Percentiles rank a stretch among this genome's conserved stretches.
Evolutionary conservation across 768 basidiomycete species (phyloP).

Genomic region (Rhodotorula toruloides): DNA sequence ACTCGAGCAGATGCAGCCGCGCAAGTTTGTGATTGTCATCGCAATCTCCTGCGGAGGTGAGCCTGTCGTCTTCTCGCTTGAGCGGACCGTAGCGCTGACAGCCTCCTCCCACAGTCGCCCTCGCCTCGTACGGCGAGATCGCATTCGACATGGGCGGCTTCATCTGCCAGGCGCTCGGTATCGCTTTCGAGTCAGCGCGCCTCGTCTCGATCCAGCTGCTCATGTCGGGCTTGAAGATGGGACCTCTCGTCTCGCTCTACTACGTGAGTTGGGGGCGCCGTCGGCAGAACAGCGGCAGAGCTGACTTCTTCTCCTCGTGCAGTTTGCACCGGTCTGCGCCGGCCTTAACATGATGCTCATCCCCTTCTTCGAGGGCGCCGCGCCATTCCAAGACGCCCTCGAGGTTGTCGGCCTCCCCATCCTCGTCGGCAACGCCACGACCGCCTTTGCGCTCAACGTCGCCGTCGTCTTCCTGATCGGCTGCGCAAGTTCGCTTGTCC

Average conservation of each 20-base stretch:
- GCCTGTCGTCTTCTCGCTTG: not conserved
- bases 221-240: conserved; percentile 93
- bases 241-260: conserved; percentile 81
- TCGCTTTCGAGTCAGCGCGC: conserved; percentile 84
- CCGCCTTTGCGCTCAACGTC: conserved; percentile 80
- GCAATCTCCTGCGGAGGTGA: conserved; percentile 77
- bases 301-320: not conserved
- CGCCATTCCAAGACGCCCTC: conserved; percentile 68
- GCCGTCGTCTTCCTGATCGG: conserved; percentile 82
- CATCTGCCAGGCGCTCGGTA: conserved; percentile 77
- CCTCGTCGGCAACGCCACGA: conserved; percentile 71
- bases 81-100: conserved; percentile 50
- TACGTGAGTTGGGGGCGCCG: conserved; percentile 50
- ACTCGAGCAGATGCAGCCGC: conserved; percentile 78
- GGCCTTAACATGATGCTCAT: conserved; percentile 75
- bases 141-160: conserved; percentile 81
- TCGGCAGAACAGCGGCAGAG: too few species aligned
- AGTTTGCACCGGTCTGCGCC: conserved; percentile 62
- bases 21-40: conserved; percentile 72
- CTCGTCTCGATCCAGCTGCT: conserved; percentile 91
- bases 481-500: conserved; percentile 60
- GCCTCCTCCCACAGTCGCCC: conserved; percentile 52
- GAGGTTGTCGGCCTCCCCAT: conserved; percentile 61
- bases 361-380: conserved; percentile 86
- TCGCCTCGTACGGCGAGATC: conserved; percentile 84